Base-by-base conservation (phyloP, 768 basidiomycete species). In the Leccinum rimulosum region DNA sequence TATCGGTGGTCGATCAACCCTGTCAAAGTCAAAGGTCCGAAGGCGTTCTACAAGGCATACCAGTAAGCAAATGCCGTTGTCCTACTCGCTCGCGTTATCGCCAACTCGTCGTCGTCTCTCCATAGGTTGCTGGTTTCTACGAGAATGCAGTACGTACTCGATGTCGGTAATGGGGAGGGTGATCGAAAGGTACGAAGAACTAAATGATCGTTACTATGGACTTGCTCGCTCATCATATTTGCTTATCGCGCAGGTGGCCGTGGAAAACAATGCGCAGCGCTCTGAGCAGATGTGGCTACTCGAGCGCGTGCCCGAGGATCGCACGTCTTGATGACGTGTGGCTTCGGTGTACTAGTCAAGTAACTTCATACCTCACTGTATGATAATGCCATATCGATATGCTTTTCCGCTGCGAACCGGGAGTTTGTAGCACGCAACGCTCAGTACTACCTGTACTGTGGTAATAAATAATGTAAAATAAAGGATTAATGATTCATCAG, bases 201-300 rank as follows among this genome's bases (percentile, higher is more conserved):
- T 8, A 22, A 17, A 15, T 5, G 3, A 15, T 15, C 10, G 10
- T 45, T 45, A 22, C 9, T 2, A 6, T 28, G 12, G 3, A 33
- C 3, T 33, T 5, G 2, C 27, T 27, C 6, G 8, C 45, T 48
- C 30, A 60, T 35, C 6, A 3, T 9, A 27, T 3, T 38, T 7
- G n/a, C 35, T 14, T 15, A 1, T 35, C 10, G 17, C 12, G 19
- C 17, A 60, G 59, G 35, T 27, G 40, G 38, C 31, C 14, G 45
- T 53, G 22, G 36, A 47, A 17, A 49, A 60, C 17, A 53, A 60
- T 9, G 17, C 45, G 2, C 22, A 40, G 28, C 47, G 47, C 17
- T 60, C 59, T 31, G 30, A 35, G 31, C 59, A 60, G 51, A 3
- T 60, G 17, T 60, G 59, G 59, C 3, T 49, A 9, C 45, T 60